Base-by-base conservation (phyloP, 306 rosid genomes). In the Rosa rugosa region DNA sequence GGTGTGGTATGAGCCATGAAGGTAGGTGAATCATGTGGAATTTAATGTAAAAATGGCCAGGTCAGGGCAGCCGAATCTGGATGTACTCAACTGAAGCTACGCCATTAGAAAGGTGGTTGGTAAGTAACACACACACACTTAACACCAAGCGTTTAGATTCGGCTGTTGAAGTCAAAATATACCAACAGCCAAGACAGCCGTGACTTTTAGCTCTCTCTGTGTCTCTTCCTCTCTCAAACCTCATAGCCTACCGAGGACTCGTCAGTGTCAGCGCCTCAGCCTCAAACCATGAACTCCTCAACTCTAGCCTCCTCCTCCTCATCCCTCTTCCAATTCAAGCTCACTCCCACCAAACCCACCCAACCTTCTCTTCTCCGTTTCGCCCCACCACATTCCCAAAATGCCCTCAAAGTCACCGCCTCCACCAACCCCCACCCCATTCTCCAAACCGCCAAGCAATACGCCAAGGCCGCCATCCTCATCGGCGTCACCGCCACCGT, bases 391-490 rank as follows among this genome's bases (percentile, higher is more conserved):
- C 49, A 54, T 77, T 70, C 78, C 65, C 82, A 5, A 1, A 51
- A 2, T 45, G 23, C 80, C 10, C 36, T 85, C 83, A 81, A 72
- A 22, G 70, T 89, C 83, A 73, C 73, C 2, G 85, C 92, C 44
- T 5, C 77, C n/a, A 50, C 36, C 66, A 31, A 11, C 73, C 69
- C 42, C 81, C 18, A 65, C 46, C 87, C 88, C 3, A 16, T 81
- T 42, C 31, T 75, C 56, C 88, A 81, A 63, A 84, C 69, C 49
- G 86, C 88, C 80, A 84, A 82, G 68, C 81, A 67, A 66, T 81
- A 75, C 69, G 90, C 95, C 36, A 93, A 89, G 49, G 86, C 88
- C 11, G 92, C 95, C 3, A 10, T 94, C 45, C 81, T 94, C 66
- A 50, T 90, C 7, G 92, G 82, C 51, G 85, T 86, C 65, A 23